These are phyloP conservation scores for Viola pubescens DNA, from an alignment of 441 rosid genomes.

Conservation along the genomic window DNA sequence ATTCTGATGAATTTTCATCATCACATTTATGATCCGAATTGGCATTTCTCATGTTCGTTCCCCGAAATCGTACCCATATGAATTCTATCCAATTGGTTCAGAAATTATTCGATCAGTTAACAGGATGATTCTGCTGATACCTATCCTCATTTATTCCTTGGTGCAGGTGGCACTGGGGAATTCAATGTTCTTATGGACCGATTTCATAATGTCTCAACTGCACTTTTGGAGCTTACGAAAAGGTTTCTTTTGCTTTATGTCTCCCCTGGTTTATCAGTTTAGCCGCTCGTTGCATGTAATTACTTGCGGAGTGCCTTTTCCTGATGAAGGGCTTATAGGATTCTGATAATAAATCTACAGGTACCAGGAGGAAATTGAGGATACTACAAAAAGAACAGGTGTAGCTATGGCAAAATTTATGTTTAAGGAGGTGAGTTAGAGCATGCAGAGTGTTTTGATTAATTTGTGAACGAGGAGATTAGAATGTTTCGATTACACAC, in stretches of 20 bases:
- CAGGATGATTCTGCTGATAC: too few relatives aligned
- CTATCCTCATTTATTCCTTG: neutral
- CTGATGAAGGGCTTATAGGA: neutral
- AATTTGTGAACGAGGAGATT: too few relatives aligned
- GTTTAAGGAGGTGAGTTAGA: conserved; percentile 36
- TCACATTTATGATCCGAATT: conserved; percentile 63
- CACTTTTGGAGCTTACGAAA: conserved; percentile 76
- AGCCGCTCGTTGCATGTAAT: neutral
- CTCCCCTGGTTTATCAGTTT: neutral
- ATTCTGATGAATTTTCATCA: conserved; percentile 64
- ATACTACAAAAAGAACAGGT: conserved; percentile 83
- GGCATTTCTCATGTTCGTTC: conserved; percentile 88
- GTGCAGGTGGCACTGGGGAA: conserved; percentile 76
- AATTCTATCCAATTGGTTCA: neutral
- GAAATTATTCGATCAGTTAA: neutral
- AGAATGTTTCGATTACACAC: too few relatives aligned
- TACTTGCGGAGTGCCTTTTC: too few relatives aligned
- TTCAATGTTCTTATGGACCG: conserved; percentile 93
- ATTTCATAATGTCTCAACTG: conserved; percentile 79
- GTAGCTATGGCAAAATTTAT: conserved; percentile 98
- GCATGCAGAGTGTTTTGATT: too few relatives aligned
- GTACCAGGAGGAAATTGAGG: conserved; percentile 68
- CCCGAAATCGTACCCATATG: too few relatives aligned
- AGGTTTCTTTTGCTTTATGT: conserved; percentile 36
- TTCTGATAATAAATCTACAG: conserved; percentile 13